A percentile compares a stretch with the other conserved stretches of the same genome.
phyloP scores from a whole-genome alignment of 2,329 filamentous ascomycete species.

The Fusarium fujikuroi region DNA sequence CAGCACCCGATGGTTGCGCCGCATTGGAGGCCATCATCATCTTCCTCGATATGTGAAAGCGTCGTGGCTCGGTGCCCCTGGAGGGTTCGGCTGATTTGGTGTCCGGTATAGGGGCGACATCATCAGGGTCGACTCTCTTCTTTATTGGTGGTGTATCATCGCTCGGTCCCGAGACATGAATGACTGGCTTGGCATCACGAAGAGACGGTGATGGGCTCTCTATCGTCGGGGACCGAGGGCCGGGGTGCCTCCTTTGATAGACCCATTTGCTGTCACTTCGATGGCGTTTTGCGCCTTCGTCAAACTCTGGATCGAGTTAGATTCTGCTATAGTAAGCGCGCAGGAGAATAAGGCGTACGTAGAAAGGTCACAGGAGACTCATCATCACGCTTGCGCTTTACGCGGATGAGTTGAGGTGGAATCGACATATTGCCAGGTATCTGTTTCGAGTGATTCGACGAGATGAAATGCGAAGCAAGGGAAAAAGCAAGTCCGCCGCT shows the following conservation, averaged over 20 bases:
- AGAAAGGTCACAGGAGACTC: constrained; percentile 66
- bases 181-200: constrained; percentile 53
- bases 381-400: constrained; percentile 69
- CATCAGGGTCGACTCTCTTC: constrained; percentile 7
- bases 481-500: neutral
- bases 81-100: constrained; percentile 12
- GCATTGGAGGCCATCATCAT: constrained; percentile 50
- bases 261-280: constrained; percentile 63
- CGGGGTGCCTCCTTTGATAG: constrained; percentile 63
- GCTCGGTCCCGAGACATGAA: constrained; percentile 59
- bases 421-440: constrained; percentile 59
- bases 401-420: constrained; percentile 67
- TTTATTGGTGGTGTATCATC: constrained; percentile 39
- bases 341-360: constrained; percentile 52
- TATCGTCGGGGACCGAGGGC: constrained; percentile 40
- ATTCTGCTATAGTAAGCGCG: constrained; percentile 2
- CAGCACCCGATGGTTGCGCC: constrained; percentile 38
- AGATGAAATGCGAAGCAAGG: neutral
- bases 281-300: constrained; percentile 64
- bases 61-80: constrained; percentile 54
- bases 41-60: constrained; percentile 66
- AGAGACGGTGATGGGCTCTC: constrained; percentile 33
- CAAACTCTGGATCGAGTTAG: constrained; percentile 57
- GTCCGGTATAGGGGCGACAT: constrained; percentile 18
- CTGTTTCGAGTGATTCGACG: neutral